A percentile compares a stretch with the other conserved stretches of the same genome.
These are phyloP conservation scores for Monsonia emarginata DNA, from an alignment of 441 rosid genomes.

Conservation along the genomic window DNA sequence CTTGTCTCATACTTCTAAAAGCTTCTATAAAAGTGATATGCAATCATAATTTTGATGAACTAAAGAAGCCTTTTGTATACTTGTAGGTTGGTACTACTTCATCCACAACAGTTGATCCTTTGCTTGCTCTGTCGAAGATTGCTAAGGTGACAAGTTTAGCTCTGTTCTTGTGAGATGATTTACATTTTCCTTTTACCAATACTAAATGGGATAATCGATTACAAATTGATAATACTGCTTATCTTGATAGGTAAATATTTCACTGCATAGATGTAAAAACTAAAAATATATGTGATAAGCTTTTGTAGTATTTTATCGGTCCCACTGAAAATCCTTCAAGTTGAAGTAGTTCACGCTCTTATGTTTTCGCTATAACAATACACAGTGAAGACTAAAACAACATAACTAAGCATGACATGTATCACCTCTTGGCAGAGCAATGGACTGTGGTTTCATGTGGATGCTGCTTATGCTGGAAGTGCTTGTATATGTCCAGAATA, in stretches of 20 bases:
- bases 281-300: not conserved
- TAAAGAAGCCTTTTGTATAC: conserved; percentile 5
- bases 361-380: not conserved
- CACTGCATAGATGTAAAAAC: not conserved
- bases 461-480: conserved; percentile 92
- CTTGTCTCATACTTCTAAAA: not conserved
- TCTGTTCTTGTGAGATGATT: not conserved
- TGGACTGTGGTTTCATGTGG: conserved; percentile 74
- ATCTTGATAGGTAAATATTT: not conserved
- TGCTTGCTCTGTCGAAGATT: conserved; percentile 48
- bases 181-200: too few relatives aligned
- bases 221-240: not conserved
- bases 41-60: not conserved
- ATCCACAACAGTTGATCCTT: conserved; percentile 74
- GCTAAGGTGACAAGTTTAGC: conserved; percentile 41
- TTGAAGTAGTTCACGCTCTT: not conserved
- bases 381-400: not conserved
- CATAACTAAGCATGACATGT: not conserved
- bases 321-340: not conserved
- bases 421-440: conserved; percentile 34
- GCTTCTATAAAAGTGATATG: not conserved
- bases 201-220: not conserved
- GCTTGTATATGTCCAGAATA: conserved; percentile 81
- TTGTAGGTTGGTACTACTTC: conserved; percentile 90
- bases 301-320: not conserved